Base-by-base conservation (phyloP, 441 rosid genomes). In the Omphalea diandra region DNA sequence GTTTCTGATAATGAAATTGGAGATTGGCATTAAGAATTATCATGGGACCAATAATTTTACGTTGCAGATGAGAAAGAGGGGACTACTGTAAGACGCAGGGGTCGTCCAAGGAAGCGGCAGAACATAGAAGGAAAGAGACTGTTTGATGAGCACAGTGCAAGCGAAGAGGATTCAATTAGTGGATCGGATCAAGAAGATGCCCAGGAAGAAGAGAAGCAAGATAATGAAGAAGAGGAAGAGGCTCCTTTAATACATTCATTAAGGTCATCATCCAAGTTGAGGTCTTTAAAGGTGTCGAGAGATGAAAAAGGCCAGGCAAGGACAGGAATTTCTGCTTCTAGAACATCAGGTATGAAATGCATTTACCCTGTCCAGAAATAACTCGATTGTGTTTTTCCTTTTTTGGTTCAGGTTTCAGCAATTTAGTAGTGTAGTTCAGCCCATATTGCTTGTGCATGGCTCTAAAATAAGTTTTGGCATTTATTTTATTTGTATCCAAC, bases 111-210 rank as follows among this genome's bases (percentile, higher is more conserved):
- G 75, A 95, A 93, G 83, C 82, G 80, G 66, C 85, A 53, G 11
- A 88, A 85, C 70, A 84, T 87, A 36, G 90, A 85, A 72, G 95
- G 99, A 67, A 95, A 88, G 84, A 89, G 89, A 82, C 90, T 93
- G 60, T 95, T 95, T 72, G 91, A 87, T 49, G 93, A 81, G 66
- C 87, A 85, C 47, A 80, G 87, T 69, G 86, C 90, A 73, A 86
- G 98, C 58, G 99, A 90, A 57, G 98, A 92, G 67, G 99, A 90
- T 70, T 75, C 89, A 27, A 87, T 90, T 26, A 89, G 87, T 73
- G 86, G 81, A 9, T 90, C 96, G 31, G 99, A 90, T 68, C 87
- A 76, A 68, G n/a, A n/a, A n/a, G 90, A 81, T 69, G 95, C 63
- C 40, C 81, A 68, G 15, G 85, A 76, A 7, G 86, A 84, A 67